Evolutionary conservation across 108 stramenopile species (phyloP).

Genomic region (Mediolabrus comicus): DNA sequence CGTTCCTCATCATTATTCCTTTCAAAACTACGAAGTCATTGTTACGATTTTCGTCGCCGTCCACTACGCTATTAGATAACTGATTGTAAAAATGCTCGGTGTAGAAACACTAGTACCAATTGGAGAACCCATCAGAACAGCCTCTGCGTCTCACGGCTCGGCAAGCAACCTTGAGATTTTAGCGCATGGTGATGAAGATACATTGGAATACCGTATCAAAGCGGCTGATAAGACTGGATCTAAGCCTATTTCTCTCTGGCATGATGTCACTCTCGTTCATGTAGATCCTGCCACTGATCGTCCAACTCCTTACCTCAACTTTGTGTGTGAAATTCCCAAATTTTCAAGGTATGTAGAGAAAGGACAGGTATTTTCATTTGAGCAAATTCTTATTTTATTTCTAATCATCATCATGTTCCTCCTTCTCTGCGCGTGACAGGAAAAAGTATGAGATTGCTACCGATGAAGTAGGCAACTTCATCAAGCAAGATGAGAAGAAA

Average conservation of each 20-base stretch:
- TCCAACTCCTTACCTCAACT: constrained; percentile 82
- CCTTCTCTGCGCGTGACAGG: constrained; percentile 41
- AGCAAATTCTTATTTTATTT: background rate
- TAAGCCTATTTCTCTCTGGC: constrained; percentile 86
- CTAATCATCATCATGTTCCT: background rate
- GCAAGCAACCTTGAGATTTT: constrained; percentile 53
- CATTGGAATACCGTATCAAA: constrained; percentile 82
- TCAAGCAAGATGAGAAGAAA: constrained; percentile 97
- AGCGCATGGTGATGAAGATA: constrained; percentile 68
- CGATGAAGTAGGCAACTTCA: constrained; percentile 93
- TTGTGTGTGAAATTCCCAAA: constrained; percentile 97
- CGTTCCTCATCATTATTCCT: too few species aligned
- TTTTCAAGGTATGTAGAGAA: constrained; percentile 75
- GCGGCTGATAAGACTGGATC: constrained; percentile 52
- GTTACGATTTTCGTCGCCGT: too few species aligned
- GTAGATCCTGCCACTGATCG: constrained; percentile 66
- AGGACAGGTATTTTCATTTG: constrained; percentile 2
- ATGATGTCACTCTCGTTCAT: constrained; percentile 84
- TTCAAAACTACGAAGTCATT: too few species aligned
- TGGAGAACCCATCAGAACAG: constrained; percentile 28
- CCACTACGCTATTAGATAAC: too few species aligned
- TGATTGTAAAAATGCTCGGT: constrained; percentile 17
- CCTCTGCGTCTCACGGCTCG: constrained; percentile 49
- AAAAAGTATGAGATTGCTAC: constrained; percentile 97
- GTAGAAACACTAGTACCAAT: constrained; percentile 38